Conservation (phyloP, 1,284 basidiomycete species). For the Ceratobasidium sp. region DNA sequence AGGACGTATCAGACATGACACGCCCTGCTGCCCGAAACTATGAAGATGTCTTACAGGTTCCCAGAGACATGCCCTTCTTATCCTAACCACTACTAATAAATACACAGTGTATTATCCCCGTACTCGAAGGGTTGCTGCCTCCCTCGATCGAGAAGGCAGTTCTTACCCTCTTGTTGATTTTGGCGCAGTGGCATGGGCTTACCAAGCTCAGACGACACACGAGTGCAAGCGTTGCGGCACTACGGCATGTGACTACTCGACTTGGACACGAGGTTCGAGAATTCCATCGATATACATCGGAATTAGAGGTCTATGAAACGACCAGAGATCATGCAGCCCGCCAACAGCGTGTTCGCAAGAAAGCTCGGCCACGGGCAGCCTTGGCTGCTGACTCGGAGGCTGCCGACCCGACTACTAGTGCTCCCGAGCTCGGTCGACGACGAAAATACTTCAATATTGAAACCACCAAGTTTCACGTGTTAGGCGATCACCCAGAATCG, state of each 20-base stretch:
- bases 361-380: background rate
- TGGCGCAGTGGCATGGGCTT: conserved; percentile 57
- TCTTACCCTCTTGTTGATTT: conserved; percentile 53
- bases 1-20: conserved; percentile 45
- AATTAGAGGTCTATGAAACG: conserved; percentile 53
- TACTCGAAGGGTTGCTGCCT: conserved; percentile 57
- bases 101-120: conserved; percentile 56
- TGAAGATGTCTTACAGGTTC: conserved; percentile 40
- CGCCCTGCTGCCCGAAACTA: conserved; percentile 46
- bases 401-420: background rate
- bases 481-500: conserved; percentile 55
- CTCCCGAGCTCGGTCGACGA: background rate
- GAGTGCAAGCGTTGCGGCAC: conserved; percentile 51
- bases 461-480: conserved; percentile 57
- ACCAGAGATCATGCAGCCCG: conserved; percentile 52
- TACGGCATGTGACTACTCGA: conserved; percentile 51
- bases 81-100: too few relatives aligned
- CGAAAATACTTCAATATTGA: conserved; percentile 53
- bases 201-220: conserved; percentile 58
- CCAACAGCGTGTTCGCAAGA: background rate
- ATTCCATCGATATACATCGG: conserved; percentile 51
- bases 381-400: background rate
- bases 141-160: conserved; percentile 52
- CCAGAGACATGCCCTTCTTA: too few relatives aligned
- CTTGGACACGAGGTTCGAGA: conserved; percentile 51